phyloP scores from a whole-genome alignment of 2,329 filamentous ascomycete species.

The Onygenales sp. region DNA sequence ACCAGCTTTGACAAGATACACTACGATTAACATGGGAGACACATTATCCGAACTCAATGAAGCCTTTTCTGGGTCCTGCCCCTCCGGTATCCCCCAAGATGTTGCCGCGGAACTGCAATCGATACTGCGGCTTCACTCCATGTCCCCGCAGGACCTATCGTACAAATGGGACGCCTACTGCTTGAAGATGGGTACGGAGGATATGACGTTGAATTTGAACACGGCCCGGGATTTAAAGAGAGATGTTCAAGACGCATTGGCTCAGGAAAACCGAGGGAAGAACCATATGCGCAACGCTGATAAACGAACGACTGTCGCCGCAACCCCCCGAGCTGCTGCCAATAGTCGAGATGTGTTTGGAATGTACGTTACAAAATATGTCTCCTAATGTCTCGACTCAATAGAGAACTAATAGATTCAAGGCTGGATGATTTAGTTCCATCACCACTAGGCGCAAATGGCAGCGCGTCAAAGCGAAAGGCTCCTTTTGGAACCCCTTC shows the following conservation, averaged over 20 bases:
- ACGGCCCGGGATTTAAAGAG: constrained; percentile 73
- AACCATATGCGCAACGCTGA: constrained; percentile 55
- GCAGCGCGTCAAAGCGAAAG: constrained; percentile 45
- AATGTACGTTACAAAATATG: constrained; percentile 45
- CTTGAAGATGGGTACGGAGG: constrained; percentile 82
- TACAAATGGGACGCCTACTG: constrained; percentile 99
- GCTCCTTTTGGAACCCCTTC: constrained; percentile 40
- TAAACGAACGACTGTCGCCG: constrained; percentile 47
- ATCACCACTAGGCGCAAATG: constrained; percentile 35
- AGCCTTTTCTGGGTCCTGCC: constrained; percentile 48
- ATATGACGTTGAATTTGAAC: constrained; percentile 60
- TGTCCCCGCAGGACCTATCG: constrained; percentile 77
- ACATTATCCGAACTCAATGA: constrained; percentile 41
- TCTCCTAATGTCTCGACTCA: neutral
- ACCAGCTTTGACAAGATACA: neutral
- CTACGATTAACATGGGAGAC: constrained; percentile 4
- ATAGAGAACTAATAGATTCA: constrained; percentile 2
- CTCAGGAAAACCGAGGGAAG: constrained; percentile 63
- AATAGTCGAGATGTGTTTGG: constrained; percentile 65
- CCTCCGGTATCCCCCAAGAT: constrained; percentile 59
- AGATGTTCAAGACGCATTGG: constrained; percentile 72
- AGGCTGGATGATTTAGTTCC: constrained; percentile 61
- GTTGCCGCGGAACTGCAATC: constrained; percentile 73
- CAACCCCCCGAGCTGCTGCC: constrained; percentile 49
- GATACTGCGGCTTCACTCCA: constrained; percentile 72